A percentile compares a stretch with the other conserved stretches of the same genome.
Conservation (phyloP, 2,329 filamentous ascomycete genomes). For the Arthrobotrys entomopaga region DNA sequence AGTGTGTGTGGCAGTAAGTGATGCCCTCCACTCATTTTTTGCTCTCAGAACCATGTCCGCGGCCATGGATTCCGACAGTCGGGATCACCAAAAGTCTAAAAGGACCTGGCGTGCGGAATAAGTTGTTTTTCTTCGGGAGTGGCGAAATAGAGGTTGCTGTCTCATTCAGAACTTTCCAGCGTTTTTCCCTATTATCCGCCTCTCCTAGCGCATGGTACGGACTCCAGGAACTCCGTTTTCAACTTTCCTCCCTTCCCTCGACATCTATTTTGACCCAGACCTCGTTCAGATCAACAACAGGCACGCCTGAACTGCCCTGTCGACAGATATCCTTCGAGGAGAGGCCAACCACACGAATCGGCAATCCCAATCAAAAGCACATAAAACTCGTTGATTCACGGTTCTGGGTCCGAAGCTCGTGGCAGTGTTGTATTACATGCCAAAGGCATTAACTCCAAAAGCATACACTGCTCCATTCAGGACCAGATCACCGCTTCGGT, state of each 20-base stretch:
- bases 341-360: neutral
- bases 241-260: slow-evolving; percentile 26
- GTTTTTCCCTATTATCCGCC: slow-evolving; percentile 54
- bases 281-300: slow-evolving; percentile 39
- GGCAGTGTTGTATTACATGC: slow-evolving; percentile 43
- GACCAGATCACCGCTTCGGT: slow-evolving; percentile 46
- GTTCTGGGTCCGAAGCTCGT: slow-evolving; percentile 36
- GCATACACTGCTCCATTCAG: slow-evolving; percentile 29
- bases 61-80: slow-evolving; percentile 55
- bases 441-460: slow-evolving; percentile 32
- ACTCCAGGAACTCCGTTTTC: slow-evolving; percentile 21
- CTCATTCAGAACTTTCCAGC: slow-evolving; percentile 31
- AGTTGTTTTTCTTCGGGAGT: slow-evolving; percentile 46
- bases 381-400: slow-evolving; percentile 39
- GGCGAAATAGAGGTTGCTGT: slow-evolving; percentile 24
- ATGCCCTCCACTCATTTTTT: slow-evolving; percentile 46
- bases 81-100: slow-evolving; percentile 54
- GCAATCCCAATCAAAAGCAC: slow-evolving; percentile 17
- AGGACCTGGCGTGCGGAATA: slow-evolving; percentile 49
- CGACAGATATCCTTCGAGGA: slow-evolving; percentile 22
- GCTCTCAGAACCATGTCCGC: slow-evolving; percentile 54
- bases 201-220: slow-evolving; percentile 22
- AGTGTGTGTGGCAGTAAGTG: slow-evolving; percentile 36
- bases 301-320: slow-evolving; percentile 48
- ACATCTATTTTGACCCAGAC: slow-evolving; percentile 29